Evolutionary conservation across 768 basidiomycete genomes (phyloP), one percentile per base, ranked within the genome.

Genomic region (Xanthoconium purpureum): DNA sequence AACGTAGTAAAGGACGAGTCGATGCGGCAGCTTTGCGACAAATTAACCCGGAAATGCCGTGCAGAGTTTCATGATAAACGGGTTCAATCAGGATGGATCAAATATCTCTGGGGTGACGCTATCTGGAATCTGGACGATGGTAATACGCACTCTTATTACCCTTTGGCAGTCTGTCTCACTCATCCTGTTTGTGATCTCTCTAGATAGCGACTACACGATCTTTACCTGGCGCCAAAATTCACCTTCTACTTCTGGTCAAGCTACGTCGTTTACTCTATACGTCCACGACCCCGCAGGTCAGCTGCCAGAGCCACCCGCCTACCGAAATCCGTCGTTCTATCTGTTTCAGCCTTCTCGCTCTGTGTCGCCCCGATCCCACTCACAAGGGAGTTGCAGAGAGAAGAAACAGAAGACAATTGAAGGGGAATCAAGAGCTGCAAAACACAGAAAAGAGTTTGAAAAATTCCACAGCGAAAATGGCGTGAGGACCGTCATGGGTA

Each of bases 61-160:
- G 77, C 77, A 0, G 82, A 83, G 20, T 85, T 85, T 65, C 73
- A 77, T 52, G 82, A 82, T 17, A 74, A 81, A 56, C 80, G 82
- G 18, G 82, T 94, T 18, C 85, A 83, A 32, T 77, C 88, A 15
- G 88, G 89, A 36, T 93, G 91, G 84, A 75, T 96, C 47, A 92
- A 94, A 65, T 98, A 98, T 67, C 83, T 89, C 58, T 94, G 84
- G 77, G 84, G 85, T 60, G 82, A 84, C 14, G 76, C 83, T 0
- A 70, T 91, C 47, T 97, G 91, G 91, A 88, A 89, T 65, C 74
- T 98, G 12, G 92, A 96, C 67, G 94, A 98, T 66, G 94, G 94
- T 89, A 64, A 65, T 75, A 69, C 24, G 24, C 4, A 24, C 15
- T 33, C 30, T 37, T 24, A 20, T 47, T 35, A 36, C 20, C 7